Conservation (phyloP, 306 rosid species). For the Canavalia gladiata region DNA sequence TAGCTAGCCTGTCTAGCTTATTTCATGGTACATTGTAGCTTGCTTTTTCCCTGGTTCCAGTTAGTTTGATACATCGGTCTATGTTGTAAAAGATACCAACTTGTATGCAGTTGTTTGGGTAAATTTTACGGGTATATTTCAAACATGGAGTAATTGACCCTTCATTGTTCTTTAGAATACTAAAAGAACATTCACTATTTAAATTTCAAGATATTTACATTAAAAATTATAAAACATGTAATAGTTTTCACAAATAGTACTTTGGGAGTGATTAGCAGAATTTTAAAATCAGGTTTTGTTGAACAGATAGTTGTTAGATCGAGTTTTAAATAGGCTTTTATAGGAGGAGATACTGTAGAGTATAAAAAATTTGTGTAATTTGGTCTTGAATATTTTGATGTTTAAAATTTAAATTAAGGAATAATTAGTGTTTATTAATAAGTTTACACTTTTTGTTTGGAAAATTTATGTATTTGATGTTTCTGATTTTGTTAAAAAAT, state of each 20-base stretch:
- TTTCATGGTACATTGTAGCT: constrained; percentile 19
- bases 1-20: constrained; percentile 29
- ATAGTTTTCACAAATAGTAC: neutral
- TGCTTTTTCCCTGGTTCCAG: constrained; percentile 8
- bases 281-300: neutral
- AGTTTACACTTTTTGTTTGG: too few species aligned
- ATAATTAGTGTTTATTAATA: too few species aligned
- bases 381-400: neutral
- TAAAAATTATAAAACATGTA: neutral
- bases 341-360: too few species aligned
- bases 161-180: neutral
- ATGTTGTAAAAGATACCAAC: constrained; percentile 46
- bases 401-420: neutral
- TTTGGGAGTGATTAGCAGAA: neutral
- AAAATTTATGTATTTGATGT: too few species aligned
- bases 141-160: constrained; percentile 17
- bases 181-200: neutral
- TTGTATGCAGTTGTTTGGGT: constrained; percentile 28
- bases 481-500: too few species aligned
- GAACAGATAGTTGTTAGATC: neutral
- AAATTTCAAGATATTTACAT: neutral
- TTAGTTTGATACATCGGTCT: constrained; percentile 29
- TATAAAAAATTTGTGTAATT: too few species aligned
- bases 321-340: too few species aligned
- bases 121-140: constrained; percentile 31